Conservation (phyloP, 2,329 filamentous ascomycete species). For the Diaporthe citrichinensis region DNA sequence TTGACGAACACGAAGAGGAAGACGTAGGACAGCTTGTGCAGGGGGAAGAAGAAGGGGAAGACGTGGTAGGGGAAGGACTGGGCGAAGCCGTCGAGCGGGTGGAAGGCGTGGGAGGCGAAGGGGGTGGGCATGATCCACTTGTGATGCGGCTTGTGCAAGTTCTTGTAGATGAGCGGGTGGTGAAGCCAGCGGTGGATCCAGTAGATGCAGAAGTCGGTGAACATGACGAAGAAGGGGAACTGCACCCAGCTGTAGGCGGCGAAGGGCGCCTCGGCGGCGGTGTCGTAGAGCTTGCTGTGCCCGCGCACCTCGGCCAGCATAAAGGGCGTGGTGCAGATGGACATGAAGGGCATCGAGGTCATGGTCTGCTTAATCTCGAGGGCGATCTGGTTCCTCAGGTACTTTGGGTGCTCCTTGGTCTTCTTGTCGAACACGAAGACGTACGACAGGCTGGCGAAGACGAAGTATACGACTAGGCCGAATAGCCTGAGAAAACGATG, state of each 20-base stretch:
- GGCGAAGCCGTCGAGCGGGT: conserved; percentile 90
- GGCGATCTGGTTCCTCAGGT: conserved; percentile 91
- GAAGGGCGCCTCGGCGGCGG: conserved; percentile 80
- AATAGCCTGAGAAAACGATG: conserved; percentile 76
- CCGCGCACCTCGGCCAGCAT: conserved; percentile 89
- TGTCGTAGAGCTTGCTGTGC: conserved; percentile 89
- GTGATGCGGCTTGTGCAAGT: conserved; percentile 96
- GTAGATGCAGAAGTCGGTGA: conserved; percentile 93
- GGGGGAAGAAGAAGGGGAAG: conserved; percentile 92
- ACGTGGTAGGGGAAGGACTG: conserved; percentile 94
- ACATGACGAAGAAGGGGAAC: conserved; percentile 89
- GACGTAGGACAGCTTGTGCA: conserved; percentile 92
- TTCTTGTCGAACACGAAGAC: conserved; percentile 92
- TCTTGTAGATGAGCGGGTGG: conserved; percentile 86
- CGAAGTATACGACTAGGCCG: conserved; percentile 86
- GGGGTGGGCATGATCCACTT: conserved; percentile 99
- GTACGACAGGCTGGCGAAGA: conserved; percentile 87
- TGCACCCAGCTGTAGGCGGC: conserved; percentile 84
- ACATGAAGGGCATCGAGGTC: conserved; percentile 84
- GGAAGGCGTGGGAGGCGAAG: conserved; percentile 93
- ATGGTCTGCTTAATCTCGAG: conserved; percentile 89
- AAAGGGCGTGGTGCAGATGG: conserved; percentile 83
- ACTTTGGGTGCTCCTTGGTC: conserved; percentile 91
- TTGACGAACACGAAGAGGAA: conserved; percentile 92
- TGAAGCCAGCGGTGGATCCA: conserved; percentile 91